These are phyloP conservation scores for Metschnikowia koreensis DNA, from an alignment of 805 yeast species.

Conservation along the genomic window DNA sequence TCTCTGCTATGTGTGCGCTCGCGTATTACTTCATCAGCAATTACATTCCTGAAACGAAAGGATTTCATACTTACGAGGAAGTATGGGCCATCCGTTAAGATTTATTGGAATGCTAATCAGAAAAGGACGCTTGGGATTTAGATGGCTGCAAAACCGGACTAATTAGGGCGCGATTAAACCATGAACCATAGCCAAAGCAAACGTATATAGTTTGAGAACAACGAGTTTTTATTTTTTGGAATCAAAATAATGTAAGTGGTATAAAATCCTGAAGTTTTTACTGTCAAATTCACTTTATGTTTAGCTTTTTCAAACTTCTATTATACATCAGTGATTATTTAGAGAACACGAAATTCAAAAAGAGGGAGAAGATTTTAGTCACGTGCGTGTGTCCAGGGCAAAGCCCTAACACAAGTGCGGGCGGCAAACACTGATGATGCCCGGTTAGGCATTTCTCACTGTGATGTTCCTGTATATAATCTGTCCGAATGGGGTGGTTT, in stretches of 20 bases:
- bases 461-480: constrained; percentile 4
- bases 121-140: not conserved
- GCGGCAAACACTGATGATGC: too few species aligned
- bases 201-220: too few species aligned
- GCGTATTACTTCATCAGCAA: constrained; percentile 48
- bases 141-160: not conserved
- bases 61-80: constrained; percentile 56
- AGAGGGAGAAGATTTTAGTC: not conserved
- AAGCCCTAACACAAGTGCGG: constrained; percentile 2
- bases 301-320: too few species aligned
- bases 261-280: too few species aligned
- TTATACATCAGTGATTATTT: not conserved
- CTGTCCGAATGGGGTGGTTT: constrained; percentile 1
- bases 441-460: not conserved
- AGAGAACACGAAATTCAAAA: not conserved
- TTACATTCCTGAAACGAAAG: constrained; percentile 75
- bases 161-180: not conserved
- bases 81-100: constrained; percentile 51
- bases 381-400: constrained; percentile 18
- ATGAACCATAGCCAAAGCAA: not conserved
- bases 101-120: not conserved
- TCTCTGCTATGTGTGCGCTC: constrained; percentile 55
- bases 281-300: too few species aligned
- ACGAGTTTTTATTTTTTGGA: too few species aligned
- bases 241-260: too few species aligned